Evolutionary conservation across 1,139 yeast genomes (phyloP), one percentile per base, ranked within the genome.

Genomic region (Pichia sp.): DNA sequence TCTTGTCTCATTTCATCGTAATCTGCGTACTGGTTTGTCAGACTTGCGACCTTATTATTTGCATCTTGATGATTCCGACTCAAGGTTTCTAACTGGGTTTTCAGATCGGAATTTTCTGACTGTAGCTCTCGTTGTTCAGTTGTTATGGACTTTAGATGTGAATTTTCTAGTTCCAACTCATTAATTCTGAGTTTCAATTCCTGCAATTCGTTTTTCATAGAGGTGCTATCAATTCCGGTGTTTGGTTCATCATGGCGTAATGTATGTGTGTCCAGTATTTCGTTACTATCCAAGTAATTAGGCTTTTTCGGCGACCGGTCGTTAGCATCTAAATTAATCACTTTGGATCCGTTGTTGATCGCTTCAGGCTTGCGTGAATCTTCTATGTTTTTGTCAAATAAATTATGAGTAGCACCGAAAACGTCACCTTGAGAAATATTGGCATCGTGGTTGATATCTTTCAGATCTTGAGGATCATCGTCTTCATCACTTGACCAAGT

Each of bases 401-500:
- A 19, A 19, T 19, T 19, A 19, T 19, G 23, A 2, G 13, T 36
- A 6, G 36, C 19, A 8, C 30, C 11, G 34, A 31, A 4, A 10
- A 46, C 3, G 13, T 46, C 49, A 32, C 15, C 26, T 8, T 30
- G 16, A 8, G 23, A 15, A 15, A 26, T 13, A 15, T 46, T 36
- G 19, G 31, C 38, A 5, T 42, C 34, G 36, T 6, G 16, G 11
- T 38, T 23, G 11, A 38, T 16, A 2, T 19, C 46, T 1, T 32
- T 6, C 5, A 40, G 40, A 16, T 50, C 49, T 1, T 36, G 34
- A 29, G 69, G 76, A 0, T 78, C 84, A 0, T 78, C 84, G 54
- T 85, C 92, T 61, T 87, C 95, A 59, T 85, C 95, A 57, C 88
- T 84, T 5, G 92, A 85, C 92, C 95, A 89, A 4, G 89, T 81